Evolutionary conservation across 106 monocot genomes (phyloP).

Genomic region (Dactylorhiza incarnata): DNA sequence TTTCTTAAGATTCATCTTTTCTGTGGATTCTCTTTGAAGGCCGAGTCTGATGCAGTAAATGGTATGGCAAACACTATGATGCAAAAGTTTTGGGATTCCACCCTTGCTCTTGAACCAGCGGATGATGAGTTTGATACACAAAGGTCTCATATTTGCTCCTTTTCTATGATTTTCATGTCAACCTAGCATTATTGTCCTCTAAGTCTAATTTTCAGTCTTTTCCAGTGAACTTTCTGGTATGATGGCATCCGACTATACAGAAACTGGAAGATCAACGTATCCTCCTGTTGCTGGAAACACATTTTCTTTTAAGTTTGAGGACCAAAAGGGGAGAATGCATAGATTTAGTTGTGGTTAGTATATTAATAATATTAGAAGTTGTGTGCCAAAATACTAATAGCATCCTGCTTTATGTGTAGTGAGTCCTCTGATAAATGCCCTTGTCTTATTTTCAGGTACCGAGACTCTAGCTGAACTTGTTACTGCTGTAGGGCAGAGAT

Average conservation of each 20-base stretch:
- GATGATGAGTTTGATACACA: constrained; percentile 73
- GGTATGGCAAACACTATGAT: constrained; percentile 75
- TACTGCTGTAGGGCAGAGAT: constrained; percentile 49
- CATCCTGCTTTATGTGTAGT: neutral
- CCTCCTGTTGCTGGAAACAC: constrained; percentile 64
- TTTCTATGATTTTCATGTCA: neutral
- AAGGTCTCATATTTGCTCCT: constrained; percentile 34
- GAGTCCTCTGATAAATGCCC: neutral
- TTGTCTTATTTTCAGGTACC: constrained; percentile 28
- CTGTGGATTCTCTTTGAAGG: constrained; percentile 27
- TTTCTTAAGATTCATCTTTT: neutral
- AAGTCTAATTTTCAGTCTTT: neutral
- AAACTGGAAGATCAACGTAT: constrained; percentile 44
- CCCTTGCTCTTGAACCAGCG: constrained; percentile 77
- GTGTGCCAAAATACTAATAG: neutral
- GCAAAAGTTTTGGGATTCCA: constrained; percentile 98
- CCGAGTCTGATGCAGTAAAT: constrained; percentile 53
- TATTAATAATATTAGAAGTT: neutral
- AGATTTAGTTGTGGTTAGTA: constrained; percentile 71
- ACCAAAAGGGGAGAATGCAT: constrained; percentile 66
- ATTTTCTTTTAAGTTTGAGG: constrained; percentile 80
- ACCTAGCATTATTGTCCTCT: neutral
- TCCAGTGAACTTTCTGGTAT: constrained; percentile 70
- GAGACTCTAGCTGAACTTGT: constrained; percentile 67
- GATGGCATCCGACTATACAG: constrained; percentile 60